These are phyloP conservation scores for Linderina pennispora DNA, from an alignment of 192 early-diverging fungal genomes.

Conservation along the genomic window DNA sequence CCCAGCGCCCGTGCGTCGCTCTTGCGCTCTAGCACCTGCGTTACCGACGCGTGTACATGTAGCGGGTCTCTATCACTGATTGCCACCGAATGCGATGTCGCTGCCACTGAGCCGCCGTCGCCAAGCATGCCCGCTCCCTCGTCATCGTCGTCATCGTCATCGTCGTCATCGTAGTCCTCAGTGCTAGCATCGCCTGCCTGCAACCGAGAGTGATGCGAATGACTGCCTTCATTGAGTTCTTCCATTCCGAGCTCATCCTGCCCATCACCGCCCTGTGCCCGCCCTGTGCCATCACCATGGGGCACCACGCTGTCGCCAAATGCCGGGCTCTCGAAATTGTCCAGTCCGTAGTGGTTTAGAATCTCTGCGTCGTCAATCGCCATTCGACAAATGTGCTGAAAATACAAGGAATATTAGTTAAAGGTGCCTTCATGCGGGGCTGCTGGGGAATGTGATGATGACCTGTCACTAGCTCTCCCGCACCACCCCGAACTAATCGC, in stretches of 20 bases:
- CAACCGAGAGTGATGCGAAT: constrained; percentile 7
- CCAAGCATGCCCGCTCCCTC: constrained; percentile 1
- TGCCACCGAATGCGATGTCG: constrained; percentile 9
- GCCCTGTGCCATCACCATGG: constrained; percentile 2
- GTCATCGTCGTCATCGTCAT: constrained; percentile 10
- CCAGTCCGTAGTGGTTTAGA: constrained; percentile 40
- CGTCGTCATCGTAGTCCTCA: constrained; percentile 13
- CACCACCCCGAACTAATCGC: too few species aligned
- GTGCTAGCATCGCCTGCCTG: constrained; percentile 8
- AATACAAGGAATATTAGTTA: too few species aligned
- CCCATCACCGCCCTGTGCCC: constrained; percentile 7
- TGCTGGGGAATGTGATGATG: too few species aligned
- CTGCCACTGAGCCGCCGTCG: too few species aligned
- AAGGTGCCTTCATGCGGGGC: too few species aligned
- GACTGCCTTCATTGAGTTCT: constrained; percentile 9
- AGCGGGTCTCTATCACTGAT: constrained; percentile 47
- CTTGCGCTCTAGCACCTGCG: constrained; percentile 30
- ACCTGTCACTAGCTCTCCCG: too few species aligned
- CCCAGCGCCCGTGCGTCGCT: constrained; percentile 19
- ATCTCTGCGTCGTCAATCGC: constrained; percentile 43
- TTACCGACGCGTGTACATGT: constrained; percentile 35
- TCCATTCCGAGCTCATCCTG: constrained; percentile 13
- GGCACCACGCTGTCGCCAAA: constrained; percentile 17
- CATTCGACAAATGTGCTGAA: too few species aligned
- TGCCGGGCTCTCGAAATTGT: constrained; percentile 24